Evolutionary conservation across 1,139 yeast genomes (phyloP), one percentile per base, ranked within the genome.

Genomic region (Trichomonascaceae sp.): DNA sequence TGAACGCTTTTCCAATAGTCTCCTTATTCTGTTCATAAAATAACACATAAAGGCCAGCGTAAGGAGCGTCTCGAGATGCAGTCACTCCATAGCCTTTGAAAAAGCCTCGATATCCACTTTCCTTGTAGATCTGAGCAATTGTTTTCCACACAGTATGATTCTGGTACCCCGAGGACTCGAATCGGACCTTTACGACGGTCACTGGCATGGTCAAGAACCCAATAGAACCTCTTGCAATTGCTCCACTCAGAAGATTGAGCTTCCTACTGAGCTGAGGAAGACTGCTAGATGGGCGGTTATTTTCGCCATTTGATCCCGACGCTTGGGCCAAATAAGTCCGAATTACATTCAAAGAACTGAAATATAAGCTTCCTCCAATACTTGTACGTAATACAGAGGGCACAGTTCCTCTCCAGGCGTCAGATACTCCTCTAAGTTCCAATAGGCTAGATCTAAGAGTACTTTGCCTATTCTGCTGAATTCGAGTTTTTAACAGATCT

Each of bases 161-260:
- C 50, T 79, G 72, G 70, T 87, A 91, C 55, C 85, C 62, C 53
- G 85, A 85, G 9, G 74, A 69, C 70, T 93, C 98, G 64, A 80
- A 90, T 47, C 98, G 77, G 10, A 95, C 95, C 66, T 93, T 93
- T 49, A 93, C 72, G n/a, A 93, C 83, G 0, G 99, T 93, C n/a
- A 93, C 81, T 0, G 99, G 99, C 99, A 93, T 93, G n/a, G 96
- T 89, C 19, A 87, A 59, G 59, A 85, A 78, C 0, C 99, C 99
- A 4, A 90, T 96, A 1, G 80, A 59, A 0, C 93, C 91, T 55
- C 99, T 75, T 0, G 95, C 85, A 1, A 84, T 64, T 48, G 88
- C 88, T 2, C 99, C 99, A 0, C 91, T 77, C 3, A 81, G 57
- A 55, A 91, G 71, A 66, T 93, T 93, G 57, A 85, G 91, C 49